Percentiles rank a stretch among this genome's conserved stretches.
phyloP scores from a whole-genome alignment of 805 yeast genomes.

The Lipomyces oligophaga region DNA sequence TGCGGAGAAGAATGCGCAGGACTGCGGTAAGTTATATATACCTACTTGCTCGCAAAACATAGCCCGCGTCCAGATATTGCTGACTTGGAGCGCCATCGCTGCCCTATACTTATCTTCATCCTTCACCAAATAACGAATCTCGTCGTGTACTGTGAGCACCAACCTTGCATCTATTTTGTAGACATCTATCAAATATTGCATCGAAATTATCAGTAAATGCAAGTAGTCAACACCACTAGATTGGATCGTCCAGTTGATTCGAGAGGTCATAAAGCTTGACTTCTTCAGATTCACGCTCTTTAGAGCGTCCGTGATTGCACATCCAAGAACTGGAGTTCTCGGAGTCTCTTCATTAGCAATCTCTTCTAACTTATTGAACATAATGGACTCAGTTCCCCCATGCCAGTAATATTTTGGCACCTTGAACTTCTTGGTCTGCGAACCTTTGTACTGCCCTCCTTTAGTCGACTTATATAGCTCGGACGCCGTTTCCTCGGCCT shows the following conservation, averaged over 20 bases:
- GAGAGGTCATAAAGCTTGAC: slow-evolving; percentile 72
- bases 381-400: slow-evolving; percentile 94
- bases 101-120: slow-evolving; percentile 71
- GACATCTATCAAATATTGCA: slow-evolving; percentile 71
- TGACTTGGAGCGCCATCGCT: slow-evolving; percentile 79
- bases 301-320: slow-evolving; percentile 85
- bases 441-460: slow-evolving; percentile 52
- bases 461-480: slow-evolving; percentile 76
- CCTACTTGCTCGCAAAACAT: slow-evolving; percentile 93
- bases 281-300: slow-evolving; percentile 59
- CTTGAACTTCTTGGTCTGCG: slow-evolving; percentile 35
- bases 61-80: slow-evolving; percentile 94
- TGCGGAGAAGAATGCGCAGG: slow-evolving; percentile 92
- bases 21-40: slow-evolving; percentile 82
- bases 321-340: slow-evolving; percentile 86
- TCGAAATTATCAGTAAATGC: slow-evolving; percentile 76
- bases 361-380: slow-evolving; percentile 82
- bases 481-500: slow-evolving; percentile 63
- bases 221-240: slow-evolving; percentile 96
- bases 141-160: slow-evolving; percentile 90
- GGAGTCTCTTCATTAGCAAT: slow-evolving; percentile 81
- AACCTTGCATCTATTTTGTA: slow-evolving; percentile 72
- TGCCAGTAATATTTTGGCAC: slow-evolving; percentile 39
- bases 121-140: slow-evolving; percentile 73
- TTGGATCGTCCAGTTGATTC: slow-evolving; percentile 97